Conservation (phyloP, 495 filamentous ascomycete genomes). For the Neurospora sp. region DNA sequence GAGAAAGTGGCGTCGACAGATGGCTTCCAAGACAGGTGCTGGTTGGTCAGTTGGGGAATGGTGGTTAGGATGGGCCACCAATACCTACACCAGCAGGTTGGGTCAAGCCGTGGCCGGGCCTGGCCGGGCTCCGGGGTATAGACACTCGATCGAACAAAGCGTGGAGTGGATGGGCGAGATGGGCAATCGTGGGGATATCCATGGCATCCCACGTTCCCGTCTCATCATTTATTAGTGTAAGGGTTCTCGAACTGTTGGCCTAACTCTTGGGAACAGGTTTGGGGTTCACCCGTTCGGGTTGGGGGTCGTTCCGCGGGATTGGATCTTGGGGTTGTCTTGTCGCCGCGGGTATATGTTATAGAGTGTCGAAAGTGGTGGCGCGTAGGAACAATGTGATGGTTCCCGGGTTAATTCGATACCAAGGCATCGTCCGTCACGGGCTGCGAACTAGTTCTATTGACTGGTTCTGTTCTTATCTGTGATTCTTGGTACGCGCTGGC, state of each 20-base stretch:
- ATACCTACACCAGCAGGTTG: not conserved
- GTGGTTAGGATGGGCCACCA: not conserved
- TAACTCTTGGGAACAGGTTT: not conserved
- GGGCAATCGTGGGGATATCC: not conserved
- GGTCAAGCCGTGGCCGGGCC: not conserved
- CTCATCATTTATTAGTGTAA: not conserved
- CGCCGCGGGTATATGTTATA: not conserved
- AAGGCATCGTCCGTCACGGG: not conserved
- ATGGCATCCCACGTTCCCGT: not conserved
- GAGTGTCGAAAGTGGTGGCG: not conserved
- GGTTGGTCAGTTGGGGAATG: not conserved
- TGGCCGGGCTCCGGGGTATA: not conserved
- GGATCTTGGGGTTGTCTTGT: not conserved
- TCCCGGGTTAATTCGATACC: not conserved
- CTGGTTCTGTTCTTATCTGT: not conserved
- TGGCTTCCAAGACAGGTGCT: not conserved
- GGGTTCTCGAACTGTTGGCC: not conserved
- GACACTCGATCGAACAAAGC: not conserved
- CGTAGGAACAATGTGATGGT: not conserved
- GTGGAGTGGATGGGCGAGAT: not conserved
- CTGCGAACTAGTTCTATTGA: not conserved
- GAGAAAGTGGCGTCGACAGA: not conserved
- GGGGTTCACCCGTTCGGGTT: not conserved
- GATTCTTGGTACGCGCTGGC: not conserved
- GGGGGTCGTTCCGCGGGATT: not conserved